Conservation (phyloP, 2,329 filamentous ascomycete species). For the Tolypocladium tropicale region DNA sequence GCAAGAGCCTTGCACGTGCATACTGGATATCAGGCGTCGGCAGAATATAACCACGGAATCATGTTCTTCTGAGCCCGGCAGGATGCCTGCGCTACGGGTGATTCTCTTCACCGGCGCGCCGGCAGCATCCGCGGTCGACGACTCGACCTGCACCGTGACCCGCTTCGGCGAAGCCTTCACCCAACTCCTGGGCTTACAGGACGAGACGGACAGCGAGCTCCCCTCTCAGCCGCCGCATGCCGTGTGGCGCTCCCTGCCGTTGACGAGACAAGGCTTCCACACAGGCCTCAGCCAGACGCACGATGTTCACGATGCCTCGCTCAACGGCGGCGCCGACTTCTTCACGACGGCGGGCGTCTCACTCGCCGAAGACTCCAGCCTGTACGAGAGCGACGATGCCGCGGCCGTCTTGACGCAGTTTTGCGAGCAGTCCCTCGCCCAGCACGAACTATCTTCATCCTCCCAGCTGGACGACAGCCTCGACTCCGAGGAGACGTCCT, state of each 20-base stretch:
- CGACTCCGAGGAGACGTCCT: slow-evolving; percentile 10
- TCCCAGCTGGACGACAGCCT: slow-evolving; percentile 40
- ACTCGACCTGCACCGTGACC: slow-evolving; percentile 18
- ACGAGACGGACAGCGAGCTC: not conserved
- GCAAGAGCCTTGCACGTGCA: not conserved
- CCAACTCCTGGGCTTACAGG: slow-evolving; percentile 13
- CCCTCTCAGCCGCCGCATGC: slow-evolving; percentile 23
- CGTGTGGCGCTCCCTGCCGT: slow-evolving; percentile 44
- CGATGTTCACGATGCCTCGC: slow-evolving; percentile 17
- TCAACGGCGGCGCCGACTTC: slow-evolving; percentile 29
- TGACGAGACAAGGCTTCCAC: slow-evolving; percentile 33
- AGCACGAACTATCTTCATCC: slow-evolving; percentile 57
- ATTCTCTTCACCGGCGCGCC: slow-evolving; percentile 28
- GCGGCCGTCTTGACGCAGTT: slow-evolving; percentile 48
- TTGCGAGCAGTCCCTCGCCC: slow-evolving; percentile 66
- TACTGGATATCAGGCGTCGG: not conserved
- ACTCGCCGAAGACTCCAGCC: slow-evolving; percentile 5
- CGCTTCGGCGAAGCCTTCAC: slow-evolving; percentile 15
- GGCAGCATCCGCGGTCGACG: slow-evolving; percentile 15
- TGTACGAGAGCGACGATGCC: slow-evolving; percentile 17
- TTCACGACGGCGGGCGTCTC: slow-evolving; percentile 35
- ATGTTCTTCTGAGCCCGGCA: not conserved
- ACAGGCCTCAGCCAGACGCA: slow-evolving; percentile 45
- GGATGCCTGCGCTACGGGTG: slow-evolving; percentile 11
- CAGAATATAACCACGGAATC: not conserved